These are phyloP conservation scores for Hydrangea macrophylla DNA, from an alignment of 148 eudicot species.

Conservation along the genomic window DNA sequence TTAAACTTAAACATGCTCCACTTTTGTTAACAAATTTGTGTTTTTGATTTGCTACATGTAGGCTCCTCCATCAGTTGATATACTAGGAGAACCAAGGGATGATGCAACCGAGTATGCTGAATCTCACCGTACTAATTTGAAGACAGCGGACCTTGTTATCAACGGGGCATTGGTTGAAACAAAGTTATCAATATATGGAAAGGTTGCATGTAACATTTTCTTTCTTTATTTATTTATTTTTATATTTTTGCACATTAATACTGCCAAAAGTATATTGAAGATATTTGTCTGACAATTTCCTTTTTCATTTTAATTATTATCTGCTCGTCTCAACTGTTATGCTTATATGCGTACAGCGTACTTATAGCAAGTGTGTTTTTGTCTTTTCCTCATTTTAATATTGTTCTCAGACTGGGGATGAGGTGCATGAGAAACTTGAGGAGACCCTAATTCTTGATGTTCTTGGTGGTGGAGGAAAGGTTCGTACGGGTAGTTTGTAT, in stretches of 20 bases:
- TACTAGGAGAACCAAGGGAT: conserved; percentile 58
- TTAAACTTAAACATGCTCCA: too few species aligned
- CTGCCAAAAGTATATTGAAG: background rate
- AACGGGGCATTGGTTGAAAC: conserved; percentile 79
- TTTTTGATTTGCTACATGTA: conserved; percentile 27
- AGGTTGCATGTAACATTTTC: conserved; percentile 36
- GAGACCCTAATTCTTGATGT: conserved; percentile 71
- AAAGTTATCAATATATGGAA: conserved; percentile 68
- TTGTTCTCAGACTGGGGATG: conserved; percentile 54
- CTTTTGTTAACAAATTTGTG: too few species aligned
- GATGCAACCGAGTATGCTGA: conserved; percentile 35
- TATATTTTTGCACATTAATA: too few species aligned
- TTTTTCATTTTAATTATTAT: background rate
- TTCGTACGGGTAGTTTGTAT: conserved; percentile 22
- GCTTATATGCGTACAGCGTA: conserved; percentile 4
- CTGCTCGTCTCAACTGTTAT: too few species aligned
- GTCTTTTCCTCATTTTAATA: background rate
- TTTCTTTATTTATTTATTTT: conserved; percentile 10
- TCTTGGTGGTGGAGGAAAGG: conserved; percentile 96
- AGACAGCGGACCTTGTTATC: conserved; percentile 82
- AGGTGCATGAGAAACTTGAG: conserved; percentile 36
- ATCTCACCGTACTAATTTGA: conserved; percentile 34
- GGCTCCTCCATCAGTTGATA: conserved; percentile 69
- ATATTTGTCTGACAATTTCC: background rate
- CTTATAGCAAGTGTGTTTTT: background rate